phyloP scores from a whole-genome alignment of 352 stramenopile species.

The Globisporangium canariense region DNA sequence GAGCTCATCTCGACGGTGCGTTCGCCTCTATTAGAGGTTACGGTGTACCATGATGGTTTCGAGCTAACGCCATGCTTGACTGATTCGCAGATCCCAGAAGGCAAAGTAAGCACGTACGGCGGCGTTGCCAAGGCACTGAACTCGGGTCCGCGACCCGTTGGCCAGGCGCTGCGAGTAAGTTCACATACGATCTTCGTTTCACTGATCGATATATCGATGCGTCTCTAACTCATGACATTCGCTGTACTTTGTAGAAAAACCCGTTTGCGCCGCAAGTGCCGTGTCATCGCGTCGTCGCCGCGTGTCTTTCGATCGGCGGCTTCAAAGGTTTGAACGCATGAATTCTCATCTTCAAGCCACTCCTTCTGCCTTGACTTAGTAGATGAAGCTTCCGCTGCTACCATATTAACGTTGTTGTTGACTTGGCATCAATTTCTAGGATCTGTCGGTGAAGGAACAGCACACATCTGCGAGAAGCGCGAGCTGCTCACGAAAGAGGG shows the following conservation, averaged over 20 bases:
- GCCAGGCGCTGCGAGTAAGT: constrained; percentile 70
- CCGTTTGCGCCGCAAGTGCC: constrained; percentile 75
- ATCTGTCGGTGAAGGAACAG: constrained; percentile 51
- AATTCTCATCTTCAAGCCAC: no score
- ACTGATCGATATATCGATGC: no score
- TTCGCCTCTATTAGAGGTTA: not conserved
- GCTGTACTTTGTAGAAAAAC: constrained; percentile 50
- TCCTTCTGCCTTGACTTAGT: no score
- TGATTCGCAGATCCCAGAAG: constrained; percentile 50
- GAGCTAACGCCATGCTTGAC: not conserved
- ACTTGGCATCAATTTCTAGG: constrained; percentile 22
- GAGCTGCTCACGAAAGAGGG: constrained; percentile 58
- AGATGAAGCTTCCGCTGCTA: no score
- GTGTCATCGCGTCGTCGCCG: constrained; percentile 78
- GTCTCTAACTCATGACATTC: not conserved
- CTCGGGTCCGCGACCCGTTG: constrained; percentile 69
- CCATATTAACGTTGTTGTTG: no score
- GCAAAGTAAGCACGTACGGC: constrained; percentile 82
- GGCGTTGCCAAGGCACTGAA: constrained; percentile 53
- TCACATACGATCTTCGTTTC: not conserved
- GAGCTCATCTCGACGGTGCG: constrained; percentile 72
- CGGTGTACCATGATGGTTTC: not conserved
- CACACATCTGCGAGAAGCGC: constrained; percentile 68
- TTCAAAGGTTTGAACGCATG: constrained; percentile 46
- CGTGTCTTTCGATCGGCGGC: constrained; percentile 58